Evolutionary conservation across 208 protist genomes (phyloP), one percentile per base, ranked within the genome.

Genomic region (Trypanosoma avium): DNA sequence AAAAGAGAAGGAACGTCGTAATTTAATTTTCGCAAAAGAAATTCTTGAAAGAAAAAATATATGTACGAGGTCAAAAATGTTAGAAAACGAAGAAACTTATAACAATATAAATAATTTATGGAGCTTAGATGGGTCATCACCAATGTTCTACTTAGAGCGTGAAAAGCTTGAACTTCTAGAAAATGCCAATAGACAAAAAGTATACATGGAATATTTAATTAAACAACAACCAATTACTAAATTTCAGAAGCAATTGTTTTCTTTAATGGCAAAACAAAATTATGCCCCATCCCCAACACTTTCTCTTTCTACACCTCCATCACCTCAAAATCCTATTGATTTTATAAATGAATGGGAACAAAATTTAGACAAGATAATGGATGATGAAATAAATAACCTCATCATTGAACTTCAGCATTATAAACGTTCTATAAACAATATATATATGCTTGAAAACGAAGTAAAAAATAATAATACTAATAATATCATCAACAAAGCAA

Each of bases 1-100:
- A 13, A 67, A 46, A 13, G 77, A 82, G 35, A 53, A 61, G 35
- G 45, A 70, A 36, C 1, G 40, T n/a, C 43, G 73, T 22, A 79
- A 75, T 61, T 63, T 66, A 29, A 68, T 75, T 26, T 61, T 75
- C 12, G 54, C 40, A 17, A 46, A 67, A 21, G 70, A 75, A 43
- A 45, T 38, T 5, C 21, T 61, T 15, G 47, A 45, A 5, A 32
- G 57, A 9, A 3, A 21, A 29, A 46, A 30, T 4, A 8, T 71
- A 15, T n/a, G 22, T 56, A 36, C n/a, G n/a, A n/a, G n/a, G n/a
- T n/a, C n/a, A n/a, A n/a, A n/a, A n/a, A n/a, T n/a, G n/a, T n/a
- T n/a, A n/a, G n/a, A n/a, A n/a, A n/a, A n/a, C n/a, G n/a, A n/a
- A n/a, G n/a, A n/a, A n/a, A n/a, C n/a, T n/a, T n/a, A n/a, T n/a